Conservation (phyloP, 2,329 filamentous ascomycete genomes). For the Mollisiaceae sp. region DNA sequence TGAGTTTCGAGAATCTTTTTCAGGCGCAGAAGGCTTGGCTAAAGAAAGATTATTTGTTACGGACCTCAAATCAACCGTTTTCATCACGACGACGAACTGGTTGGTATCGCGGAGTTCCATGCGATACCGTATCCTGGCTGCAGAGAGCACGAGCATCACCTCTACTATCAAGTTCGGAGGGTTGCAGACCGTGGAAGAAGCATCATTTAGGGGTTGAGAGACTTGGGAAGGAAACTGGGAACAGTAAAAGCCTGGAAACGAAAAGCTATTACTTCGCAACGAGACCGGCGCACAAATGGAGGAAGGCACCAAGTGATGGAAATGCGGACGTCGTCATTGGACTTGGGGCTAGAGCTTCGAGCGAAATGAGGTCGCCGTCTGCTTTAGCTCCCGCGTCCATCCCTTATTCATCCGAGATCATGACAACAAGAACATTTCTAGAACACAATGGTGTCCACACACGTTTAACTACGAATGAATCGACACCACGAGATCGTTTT, state of each 20-base stretch:
- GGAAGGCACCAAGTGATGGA: not conserved
- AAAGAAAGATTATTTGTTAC: not conserved
- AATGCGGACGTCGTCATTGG: not conserved
- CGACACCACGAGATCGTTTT: too few species aligned
- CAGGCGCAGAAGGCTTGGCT: not conserved
- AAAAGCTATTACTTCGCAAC: not conserved
- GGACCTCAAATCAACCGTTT: not conserved
- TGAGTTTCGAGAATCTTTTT: not conserved
- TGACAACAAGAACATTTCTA: not conserved
- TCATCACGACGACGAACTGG: not conserved
- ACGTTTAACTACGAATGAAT: not conserved
- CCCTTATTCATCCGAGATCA: not conserved
- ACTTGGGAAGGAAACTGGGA: not conserved
- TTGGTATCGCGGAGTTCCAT: not conserved
- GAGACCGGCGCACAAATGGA: not conserved
- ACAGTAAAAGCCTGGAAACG: not conserved
- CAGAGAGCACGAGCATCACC: not conserved
- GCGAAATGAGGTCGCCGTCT: not conserved
- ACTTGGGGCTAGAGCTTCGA: not conserved
- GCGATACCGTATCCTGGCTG: not conserved
- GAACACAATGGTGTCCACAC: not conserved
- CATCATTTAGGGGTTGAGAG: not conserved
- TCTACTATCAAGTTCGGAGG: not conserved
- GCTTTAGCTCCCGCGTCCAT: not conserved
- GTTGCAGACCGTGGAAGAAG: not conserved